A percentile compares a stretch with the other conserved stretches of the same genome.
phyloP scores from a whole-genome alignment of 331 rosid genomes.

The Acacia pycnantha region DNA sequence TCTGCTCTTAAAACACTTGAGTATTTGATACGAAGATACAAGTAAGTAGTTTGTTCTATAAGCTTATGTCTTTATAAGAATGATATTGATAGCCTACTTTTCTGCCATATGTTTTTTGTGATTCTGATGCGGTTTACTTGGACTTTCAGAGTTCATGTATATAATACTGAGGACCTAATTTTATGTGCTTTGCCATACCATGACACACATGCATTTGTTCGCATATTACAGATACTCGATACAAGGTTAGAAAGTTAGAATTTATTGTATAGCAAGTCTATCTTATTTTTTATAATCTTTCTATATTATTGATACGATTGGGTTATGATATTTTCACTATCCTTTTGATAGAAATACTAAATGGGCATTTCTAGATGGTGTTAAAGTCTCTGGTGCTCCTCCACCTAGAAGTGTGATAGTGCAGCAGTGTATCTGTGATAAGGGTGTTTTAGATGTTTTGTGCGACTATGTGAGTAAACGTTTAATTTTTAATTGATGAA shows the following conservation, averaged over 20 bases:
- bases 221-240: constrained; percentile 67
- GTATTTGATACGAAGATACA: constrained; percentile 81
- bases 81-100: not conserved
- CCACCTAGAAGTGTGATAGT: constrained; percentile 84
- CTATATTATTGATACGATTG: constrained; percentile 18
- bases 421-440: constrained; percentile 82
- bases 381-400: constrained; percentile 78
- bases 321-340: constrained; percentile 32
- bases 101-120: not conserved
- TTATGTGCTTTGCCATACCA: constrained; percentile 86
- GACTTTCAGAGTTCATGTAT: constrained; percentile 67
- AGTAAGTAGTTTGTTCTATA: constrained; percentile 46
- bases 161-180: constrained; percentile 72
- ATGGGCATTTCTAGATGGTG: constrained; percentile 87
- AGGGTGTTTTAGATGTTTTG: constrained; percentile 65
- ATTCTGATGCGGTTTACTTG: constrained; percentile 24
- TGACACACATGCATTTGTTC: constrained; percentile 81
- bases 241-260: constrained; percentile 48
- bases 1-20: constrained; percentile 77
- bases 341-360: constrained; percentile 55
- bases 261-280: constrained; percentile 1
- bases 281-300: constrained; percentile 8
- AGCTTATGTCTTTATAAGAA: not conserved
- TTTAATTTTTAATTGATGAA: constrained; percentile 20
- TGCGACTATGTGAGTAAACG: constrained; percentile 78